phyloP scores from a whole-genome alignment of 2,329 filamentous ascomycete species.

The Verticillium nubilum region DNA sequence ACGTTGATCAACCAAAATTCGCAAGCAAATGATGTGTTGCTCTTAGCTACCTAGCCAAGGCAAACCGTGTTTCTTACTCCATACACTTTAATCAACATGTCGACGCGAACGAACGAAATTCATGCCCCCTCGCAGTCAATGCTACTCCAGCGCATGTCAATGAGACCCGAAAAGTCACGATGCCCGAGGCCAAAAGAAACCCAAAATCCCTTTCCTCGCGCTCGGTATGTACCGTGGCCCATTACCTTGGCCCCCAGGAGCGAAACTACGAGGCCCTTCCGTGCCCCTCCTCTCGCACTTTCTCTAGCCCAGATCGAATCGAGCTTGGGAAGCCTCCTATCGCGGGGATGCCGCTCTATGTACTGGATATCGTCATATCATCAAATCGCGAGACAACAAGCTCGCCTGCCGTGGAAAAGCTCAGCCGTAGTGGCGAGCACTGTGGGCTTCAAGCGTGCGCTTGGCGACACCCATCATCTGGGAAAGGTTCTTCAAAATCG shows the following conservation, averaged over 20 bases:
- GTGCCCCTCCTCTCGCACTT: background rate
- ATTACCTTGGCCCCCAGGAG: background rate
- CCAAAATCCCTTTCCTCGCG: background rate
- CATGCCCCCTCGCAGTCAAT: background rate
- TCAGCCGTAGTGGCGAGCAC: constrained; percentile 9
- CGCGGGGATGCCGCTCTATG: constrained; percentile 7
- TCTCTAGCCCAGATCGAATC: background rate
- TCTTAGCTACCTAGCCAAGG: background rate
- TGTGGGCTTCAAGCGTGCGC: constrained; percentile 21
- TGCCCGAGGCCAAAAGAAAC: background rate
- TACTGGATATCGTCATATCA: constrained; percentile 13
- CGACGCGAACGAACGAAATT: background rate
- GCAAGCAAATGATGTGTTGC: background rate
- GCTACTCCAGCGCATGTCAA: background rate
- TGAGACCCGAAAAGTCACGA: background rate
- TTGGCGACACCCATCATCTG: constrained; percentile 31
- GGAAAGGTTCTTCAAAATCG: constrained; percentile 41
- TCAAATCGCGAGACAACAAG: constrained; percentile 1
- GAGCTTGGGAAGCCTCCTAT: background rate
- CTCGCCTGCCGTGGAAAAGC: background rate
- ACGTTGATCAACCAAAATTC: too few relatives aligned
- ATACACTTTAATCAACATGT: background rate
- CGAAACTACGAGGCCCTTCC: background rate
- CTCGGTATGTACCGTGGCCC: background rate
- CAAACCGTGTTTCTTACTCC: background rate